Percentiles rank a stretch among this genome's conserved stretches.
These are phyloP conservation scores for Cucurbita pepo DNA, from an alignment of 306 rosid species.

Conservation along the genomic window DNA sequence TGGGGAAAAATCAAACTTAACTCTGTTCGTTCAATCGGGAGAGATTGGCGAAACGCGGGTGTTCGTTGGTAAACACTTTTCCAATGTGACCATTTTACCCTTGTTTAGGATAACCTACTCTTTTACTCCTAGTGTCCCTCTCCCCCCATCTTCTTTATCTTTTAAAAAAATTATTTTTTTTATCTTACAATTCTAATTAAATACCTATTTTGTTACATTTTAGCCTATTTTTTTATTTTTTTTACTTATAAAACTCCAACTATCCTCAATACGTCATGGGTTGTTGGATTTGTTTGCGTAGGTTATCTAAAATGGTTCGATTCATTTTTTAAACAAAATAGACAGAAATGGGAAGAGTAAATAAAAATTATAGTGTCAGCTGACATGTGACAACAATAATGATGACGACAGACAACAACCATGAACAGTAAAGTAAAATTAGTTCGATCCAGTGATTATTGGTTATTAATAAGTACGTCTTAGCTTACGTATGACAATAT, in stretches of 20 bases:
- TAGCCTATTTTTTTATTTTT: too few relatives aligned
- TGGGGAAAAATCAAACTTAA: slow-evolving; percentile 5
- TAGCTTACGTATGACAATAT: neutral
- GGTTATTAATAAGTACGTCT: neutral
- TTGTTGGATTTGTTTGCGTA: too few relatives aligned
- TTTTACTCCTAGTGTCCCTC: neutral
- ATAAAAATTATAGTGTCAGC: too few relatives aligned
- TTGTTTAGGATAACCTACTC: slow-evolving; percentile 11
- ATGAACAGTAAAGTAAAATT: neutral
- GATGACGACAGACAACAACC: too few relatives aligned
- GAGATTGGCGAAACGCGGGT: slow-evolving; percentile 35
- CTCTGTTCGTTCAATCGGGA: neutral
- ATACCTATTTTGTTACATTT: too few relatives aligned
- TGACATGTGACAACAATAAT: too few relatives aligned
- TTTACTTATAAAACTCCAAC: too few relatives aligned
- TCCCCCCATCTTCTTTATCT: neutral
- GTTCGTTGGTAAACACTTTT: slow-evolving; percentile 9
- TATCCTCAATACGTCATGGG: fast-evolving
- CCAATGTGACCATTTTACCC: slow-evolving; percentile 19
- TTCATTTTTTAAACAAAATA: too few relatives aligned
- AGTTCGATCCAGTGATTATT: neutral
- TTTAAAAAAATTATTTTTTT: too few relatives aligned
- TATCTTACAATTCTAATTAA: too few relatives aligned
- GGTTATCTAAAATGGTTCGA: too few relatives aligned
- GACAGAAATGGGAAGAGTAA: too few relatives aligned